phyloP scores from a whole-genome alignment of 2,329 filamentous ascomycete genomes.

The Colletotrichum sp. region DNA sequence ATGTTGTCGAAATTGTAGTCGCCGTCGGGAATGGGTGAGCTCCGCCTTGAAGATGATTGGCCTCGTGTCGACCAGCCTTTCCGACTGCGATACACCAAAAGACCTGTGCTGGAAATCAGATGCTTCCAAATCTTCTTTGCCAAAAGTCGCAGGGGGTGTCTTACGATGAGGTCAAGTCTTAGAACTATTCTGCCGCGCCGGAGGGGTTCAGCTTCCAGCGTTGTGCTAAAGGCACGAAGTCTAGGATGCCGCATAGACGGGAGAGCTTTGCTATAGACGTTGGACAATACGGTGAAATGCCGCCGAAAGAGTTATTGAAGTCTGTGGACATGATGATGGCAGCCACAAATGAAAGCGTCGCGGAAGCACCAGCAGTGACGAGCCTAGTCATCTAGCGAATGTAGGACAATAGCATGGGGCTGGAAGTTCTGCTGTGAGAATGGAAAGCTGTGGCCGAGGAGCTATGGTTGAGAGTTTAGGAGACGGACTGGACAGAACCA shows the following conservation, averaged over 20 bases:
- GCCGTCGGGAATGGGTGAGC: constrained; percentile 47
- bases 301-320: neutral
- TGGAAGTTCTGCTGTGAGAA: neutral
- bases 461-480: neutral
- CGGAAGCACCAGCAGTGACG: neutral
- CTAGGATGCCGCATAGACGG: neutral
- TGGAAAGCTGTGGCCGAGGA: neutral
- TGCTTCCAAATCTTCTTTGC: neutral
- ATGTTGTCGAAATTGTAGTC: constrained; percentile 51
- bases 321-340: neutral
- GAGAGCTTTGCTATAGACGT: neutral
- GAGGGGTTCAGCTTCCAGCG: neutral
- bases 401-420: neutral
- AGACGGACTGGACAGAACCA: neutral
- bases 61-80: constrained; percentile 18
- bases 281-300: neutral
- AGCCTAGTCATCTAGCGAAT: neutral
- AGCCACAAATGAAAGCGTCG: neutral
- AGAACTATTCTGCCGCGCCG: neutral
- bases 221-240: neutral
- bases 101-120: neutral
- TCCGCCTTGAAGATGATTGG: constrained; percentile 42
- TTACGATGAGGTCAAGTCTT: neutral
- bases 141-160: neutral
- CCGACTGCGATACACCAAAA: neutral